Evolutionary conservation across 2,329 filamentous ascomycete species (phyloP).

Genomic region (Aspergillus sp.): DNA sequence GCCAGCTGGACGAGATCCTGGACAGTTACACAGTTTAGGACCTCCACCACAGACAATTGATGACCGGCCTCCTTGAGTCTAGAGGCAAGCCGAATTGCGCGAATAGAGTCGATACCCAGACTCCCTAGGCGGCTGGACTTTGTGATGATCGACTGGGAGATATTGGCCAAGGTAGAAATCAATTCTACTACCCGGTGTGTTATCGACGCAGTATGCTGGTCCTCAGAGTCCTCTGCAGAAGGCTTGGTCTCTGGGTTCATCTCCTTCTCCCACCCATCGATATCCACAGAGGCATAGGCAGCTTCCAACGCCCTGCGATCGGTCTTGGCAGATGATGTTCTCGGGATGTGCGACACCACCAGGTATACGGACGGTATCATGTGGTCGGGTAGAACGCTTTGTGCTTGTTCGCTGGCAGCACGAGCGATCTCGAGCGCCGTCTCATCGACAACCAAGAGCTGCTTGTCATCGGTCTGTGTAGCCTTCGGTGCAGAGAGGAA

Average conservation of each 20-base stretch:
- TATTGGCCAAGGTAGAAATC: conserved; percentile 26
- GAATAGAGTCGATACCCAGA: conserved; percentile 36
- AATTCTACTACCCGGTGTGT: conserved; percentile 21
- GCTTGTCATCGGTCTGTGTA: conserved; percentile 1
- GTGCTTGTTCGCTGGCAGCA: conserved; percentile 24
- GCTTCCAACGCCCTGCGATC: conserved; percentile 33
- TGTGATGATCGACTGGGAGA: conserved; percentile 23
- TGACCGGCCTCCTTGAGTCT: conserved; percentile 28
- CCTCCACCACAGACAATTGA: conserved; percentile 30
- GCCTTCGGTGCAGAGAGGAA: conserved; percentile 32
- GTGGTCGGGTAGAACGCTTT: conserved; percentile 29
- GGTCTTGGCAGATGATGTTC: conserved; percentile 35
- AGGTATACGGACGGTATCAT: conserved; percentile 39
- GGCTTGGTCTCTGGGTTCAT: conserved; percentile 20
- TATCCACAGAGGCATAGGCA: conserved; percentile 28
- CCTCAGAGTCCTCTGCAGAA: not conserved
- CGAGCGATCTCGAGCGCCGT: conserved; percentile 25
- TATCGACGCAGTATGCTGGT: not conserved
- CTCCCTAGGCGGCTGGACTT: conserved; percentile 27
- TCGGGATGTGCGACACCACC: conserved; percentile 31
- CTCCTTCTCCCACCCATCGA: conserved; percentile 30
- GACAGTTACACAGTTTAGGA: conserved; percentile 32
- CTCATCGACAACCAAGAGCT: conserved; percentile 18
- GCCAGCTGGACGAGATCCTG: conserved; percentile 27
- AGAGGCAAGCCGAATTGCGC: conserved; percentile 32